Evolutionary conservation across 192 early-diverging fungal species (phyloP), one percentile per base, ranked within the genome.

Genomic region (Podila minutissima): DNA sequence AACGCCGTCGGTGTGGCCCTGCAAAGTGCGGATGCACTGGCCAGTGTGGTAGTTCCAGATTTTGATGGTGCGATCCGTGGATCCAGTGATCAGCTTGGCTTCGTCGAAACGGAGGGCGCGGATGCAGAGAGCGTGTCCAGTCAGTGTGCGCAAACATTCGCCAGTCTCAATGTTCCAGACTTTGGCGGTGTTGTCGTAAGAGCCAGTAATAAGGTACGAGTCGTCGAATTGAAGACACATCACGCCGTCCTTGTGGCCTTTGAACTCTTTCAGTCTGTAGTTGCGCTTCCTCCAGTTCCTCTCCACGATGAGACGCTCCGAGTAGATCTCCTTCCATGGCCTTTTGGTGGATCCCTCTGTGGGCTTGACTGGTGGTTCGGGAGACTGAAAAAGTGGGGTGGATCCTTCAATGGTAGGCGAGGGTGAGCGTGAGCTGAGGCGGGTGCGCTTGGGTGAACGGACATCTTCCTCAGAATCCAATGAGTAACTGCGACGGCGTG

Each of bases 321-420:
- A 91, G 82, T 97, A 99, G n/a, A 99, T 92, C n/a, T 92, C 91
- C 86, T 99, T 99, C 97, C 97, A 99, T 5, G 89, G 91, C 13
- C 71, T 46, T 28, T 71, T 78, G 33, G 64, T 59, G 4, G 59
- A 19, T 32, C 64, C 64, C 3, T 49, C 49, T 1, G 64, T 55
- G 11, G 59, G 28, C 59, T 78, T 78, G 15, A 49, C 75, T 62
- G 75, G 75, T 0, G 75, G 75, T 32, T 71, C 69, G 37, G 75
- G 75, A 13, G 75, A 71, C 33, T 78, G 75, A 64, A 78, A 78
- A 7, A 78, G 59, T 7, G 75, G 75, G 0, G 63, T 59, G 5
- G 60, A 49, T 17, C 26, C 62, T 24, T 75, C 67, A 22, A 33
- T 57, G 24, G 10, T 28, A 8, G 75, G 69, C 17, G 75, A 71